A percentile compares a stretch with the other conserved stretches of the same genome.
phyloP scores from a whole-genome alignment of 176 grass and related monocot genomes.

The Pharus latifolius region DNA sequence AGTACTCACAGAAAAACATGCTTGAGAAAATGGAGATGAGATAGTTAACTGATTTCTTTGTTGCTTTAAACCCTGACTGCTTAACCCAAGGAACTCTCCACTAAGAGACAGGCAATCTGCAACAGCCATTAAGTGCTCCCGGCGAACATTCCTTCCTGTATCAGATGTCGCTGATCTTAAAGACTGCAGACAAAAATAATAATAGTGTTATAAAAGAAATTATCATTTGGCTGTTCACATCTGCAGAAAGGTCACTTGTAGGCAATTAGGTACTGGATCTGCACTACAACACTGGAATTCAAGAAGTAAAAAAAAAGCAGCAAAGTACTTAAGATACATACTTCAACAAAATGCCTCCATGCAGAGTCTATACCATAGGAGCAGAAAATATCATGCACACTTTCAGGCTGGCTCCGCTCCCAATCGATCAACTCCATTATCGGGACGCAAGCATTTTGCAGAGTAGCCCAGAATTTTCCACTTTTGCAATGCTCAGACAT shows the following conservation, averaged over 20 bases:
- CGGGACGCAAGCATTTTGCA: constrained; percentile 78
- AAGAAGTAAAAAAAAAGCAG: constrained; percentile 18
- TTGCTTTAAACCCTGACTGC: constrained; percentile 59
- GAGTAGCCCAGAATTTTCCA: constrained; percentile 53
- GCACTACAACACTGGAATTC: background rate
- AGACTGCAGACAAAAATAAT: constrained; percentile 41
- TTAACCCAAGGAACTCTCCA: constrained; percentile 74
- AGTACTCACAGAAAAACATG: constrained; percentile 85
- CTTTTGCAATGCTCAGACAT: constrained; percentile 60
- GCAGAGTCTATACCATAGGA: constrained; percentile 75
- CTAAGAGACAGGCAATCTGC: constrained; percentile 69
- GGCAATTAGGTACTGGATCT: background rate
- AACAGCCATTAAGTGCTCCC: constrained; percentile 51
- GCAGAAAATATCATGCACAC: constrained; percentile 51
- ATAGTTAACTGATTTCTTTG: constrained; percentile 46
- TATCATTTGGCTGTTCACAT: background rate
- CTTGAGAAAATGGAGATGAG: constrained; percentile 88
- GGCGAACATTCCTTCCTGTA: constrained; percentile 53
- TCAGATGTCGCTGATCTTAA: constrained; percentile 65
- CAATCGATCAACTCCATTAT: constrained; percentile 87
- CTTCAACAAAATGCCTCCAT: constrained; percentile 71
- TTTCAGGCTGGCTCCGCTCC: constrained; percentile 53
- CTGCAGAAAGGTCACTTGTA: background rate
- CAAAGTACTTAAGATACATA: constrained; percentile 27
- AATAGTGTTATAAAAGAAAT: constrained; percentile 7